Conservation (phyloP, 176 grass and related monocot species). For the Bonia amplexicaulis region DNA sequence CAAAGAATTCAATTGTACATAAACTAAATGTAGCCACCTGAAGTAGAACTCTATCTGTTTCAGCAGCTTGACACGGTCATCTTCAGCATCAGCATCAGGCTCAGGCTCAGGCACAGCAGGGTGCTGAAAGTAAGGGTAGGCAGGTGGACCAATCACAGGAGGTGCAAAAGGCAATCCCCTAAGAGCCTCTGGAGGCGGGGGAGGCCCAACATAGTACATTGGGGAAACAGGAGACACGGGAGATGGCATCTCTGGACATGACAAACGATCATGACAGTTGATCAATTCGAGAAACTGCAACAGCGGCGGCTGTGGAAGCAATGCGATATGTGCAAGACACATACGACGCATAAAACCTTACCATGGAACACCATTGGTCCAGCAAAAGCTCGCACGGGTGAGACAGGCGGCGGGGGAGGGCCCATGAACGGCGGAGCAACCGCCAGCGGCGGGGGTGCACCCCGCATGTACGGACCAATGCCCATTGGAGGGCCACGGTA, state of each 20-base stretch:
- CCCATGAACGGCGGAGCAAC: conserved; percentile 39
- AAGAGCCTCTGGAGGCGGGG: conserved; percentile 55
- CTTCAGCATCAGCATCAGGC: conserved; percentile 8
- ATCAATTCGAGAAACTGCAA: not conserved
- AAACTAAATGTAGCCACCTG: conserved; percentile 41
- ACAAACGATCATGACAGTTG: not conserved
- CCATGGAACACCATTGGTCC: conserved; percentile 50
- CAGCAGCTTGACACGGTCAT: conserved; percentile 42
- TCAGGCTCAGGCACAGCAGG: not conserved
- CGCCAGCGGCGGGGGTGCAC: conserved; percentile 23
- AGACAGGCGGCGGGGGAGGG: conserved; percentile 26
- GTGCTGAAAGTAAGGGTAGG: conserved; percentile 43
- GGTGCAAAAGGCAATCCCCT: conserved; percentile 51
- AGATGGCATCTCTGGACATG: conserved; percentile 53
- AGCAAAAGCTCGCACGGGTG: conserved; percentile 23
- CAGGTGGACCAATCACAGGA: conserved; percentile 50
- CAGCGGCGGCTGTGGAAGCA: not conserved
- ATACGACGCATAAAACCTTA: not conserved
- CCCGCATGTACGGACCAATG: conserved; percentile 39
- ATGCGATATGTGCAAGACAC: not conserved
- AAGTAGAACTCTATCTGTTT: conserved; percentile 98
- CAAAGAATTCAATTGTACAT: not conserved
- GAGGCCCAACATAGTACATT: conserved; percentile 66
- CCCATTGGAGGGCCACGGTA: conserved; percentile 30
- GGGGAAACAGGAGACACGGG: conserved; percentile 48